Evolutionary conservation across 192 early-diverging fungal species (phyloP).

Genomic region (Entrophospora sp.): DNA sequence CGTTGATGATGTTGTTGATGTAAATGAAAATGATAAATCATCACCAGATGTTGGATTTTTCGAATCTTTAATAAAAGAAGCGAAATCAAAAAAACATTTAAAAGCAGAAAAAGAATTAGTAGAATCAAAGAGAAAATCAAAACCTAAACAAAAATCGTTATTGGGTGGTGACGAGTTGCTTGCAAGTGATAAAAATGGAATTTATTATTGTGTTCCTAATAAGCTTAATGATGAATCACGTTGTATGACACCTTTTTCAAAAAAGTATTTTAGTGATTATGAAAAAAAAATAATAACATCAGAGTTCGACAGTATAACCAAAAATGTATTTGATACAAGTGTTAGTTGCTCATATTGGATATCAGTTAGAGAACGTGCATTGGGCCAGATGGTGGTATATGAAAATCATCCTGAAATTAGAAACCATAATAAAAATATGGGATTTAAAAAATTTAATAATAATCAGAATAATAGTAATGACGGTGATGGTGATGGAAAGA

Average conservation of each 20-base stretch:
- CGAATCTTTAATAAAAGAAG: too few relatives aligned
- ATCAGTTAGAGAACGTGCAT: conserved; percentile 68
- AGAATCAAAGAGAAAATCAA: background rate
- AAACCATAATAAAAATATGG: conserved; percentile 39
- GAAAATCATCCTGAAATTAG: conserved; percentile 31
- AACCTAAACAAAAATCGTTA: background rate
- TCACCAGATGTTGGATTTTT: too few relatives aligned
- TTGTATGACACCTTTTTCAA: conserved; percentile 81
- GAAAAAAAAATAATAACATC: conserved; percentile 75
- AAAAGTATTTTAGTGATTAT: conserved; percentile 67
- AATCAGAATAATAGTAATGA: too few relatives aligned
- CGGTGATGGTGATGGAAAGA: conserved; percentile 23
- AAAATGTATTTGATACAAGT: conserved; percentile 69
- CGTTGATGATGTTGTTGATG: too few relatives aligned
- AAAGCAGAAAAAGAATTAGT: too few relatives aligned
- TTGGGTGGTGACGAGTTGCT: conserved; percentile 37
- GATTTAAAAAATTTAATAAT: conserved; percentile 26
- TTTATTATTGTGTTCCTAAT: conserved; percentile 78
- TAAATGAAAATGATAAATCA: too few relatives aligned
- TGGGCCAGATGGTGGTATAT: conserved; percentile 81
- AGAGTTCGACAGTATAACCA: conserved; percentile 52
- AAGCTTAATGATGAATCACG: conserved; percentile 69
- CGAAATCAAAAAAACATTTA: too few relatives aligned
- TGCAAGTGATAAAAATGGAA: conserved; percentile 30
- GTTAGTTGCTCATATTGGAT: conserved; percentile 88